Conservation (phyloP, 495 filamentous ascomycete species). For the Trichoderma orchidacearum region DNA sequence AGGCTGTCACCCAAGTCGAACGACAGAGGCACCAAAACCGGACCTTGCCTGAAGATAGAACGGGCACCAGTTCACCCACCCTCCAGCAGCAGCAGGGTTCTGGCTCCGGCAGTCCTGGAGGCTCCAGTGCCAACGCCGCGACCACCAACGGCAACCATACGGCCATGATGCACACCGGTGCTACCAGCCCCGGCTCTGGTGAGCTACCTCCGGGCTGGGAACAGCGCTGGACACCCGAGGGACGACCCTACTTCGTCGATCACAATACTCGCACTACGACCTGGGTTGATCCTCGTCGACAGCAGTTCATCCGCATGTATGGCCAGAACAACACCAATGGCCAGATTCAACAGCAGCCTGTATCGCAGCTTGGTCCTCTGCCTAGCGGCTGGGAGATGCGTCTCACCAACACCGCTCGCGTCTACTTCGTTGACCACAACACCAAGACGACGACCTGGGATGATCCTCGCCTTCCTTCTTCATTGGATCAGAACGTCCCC, state of each 20-base stretch:
- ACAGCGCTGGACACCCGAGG: conserved; percentile 88
- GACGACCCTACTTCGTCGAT: conserved; percentile 94
- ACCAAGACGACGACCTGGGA: conserved; percentile 99
- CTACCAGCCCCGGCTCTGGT: conserved; percentile 86
- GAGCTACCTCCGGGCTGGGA: conserved; percentile 96
- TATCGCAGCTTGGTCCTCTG: conserved; percentile 91
- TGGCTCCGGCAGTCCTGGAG: background rate
- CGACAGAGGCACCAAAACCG: conserved; percentile 87
- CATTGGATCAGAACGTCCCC: conserved; percentile 93
- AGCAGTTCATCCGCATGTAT: conserved; percentile 98
- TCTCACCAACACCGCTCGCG: conserved; percentile 90
- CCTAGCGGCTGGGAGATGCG: conserved; percentile 99
- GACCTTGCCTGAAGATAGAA: conserved; percentile 91
- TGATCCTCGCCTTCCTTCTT: conserved; percentile 87
- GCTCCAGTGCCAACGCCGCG: conserved; percentile 28
- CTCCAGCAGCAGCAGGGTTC: conserved; percentile 40
- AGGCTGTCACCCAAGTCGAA: conserved; percentile 81
- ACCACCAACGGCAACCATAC: conserved; percentile 35
- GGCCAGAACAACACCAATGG: conserved; percentile 63
- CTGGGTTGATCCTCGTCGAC: conserved; percentile 96
- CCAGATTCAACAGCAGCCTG: conserved; percentile 92
- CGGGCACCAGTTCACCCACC: conserved; percentile 84
- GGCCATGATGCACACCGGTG: conserved; percentile 87
- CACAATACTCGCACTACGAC: conserved; percentile 98
- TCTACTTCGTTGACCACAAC: conserved; percentile 99